Percentiles rank a stretch among this genome's conserved stretches.
Conservation (phyloP, 352 stramenopile genomes). For the Pythium rhizo-oryzae region DNA sequence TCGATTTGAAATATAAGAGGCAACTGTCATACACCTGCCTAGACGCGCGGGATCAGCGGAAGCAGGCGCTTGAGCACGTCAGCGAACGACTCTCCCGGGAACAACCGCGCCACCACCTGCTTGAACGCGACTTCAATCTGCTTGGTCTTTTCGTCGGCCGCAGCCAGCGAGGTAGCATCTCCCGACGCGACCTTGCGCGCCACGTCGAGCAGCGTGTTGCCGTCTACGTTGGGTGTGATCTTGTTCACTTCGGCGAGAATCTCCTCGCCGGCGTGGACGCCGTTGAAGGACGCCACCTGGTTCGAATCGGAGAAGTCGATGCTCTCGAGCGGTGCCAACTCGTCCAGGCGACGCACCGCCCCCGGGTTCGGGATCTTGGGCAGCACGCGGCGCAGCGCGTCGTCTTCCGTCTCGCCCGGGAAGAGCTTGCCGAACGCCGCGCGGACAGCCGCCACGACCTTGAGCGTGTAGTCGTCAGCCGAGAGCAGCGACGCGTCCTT, state of each 20-base stretch:
- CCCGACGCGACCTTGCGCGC: not conserved
- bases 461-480: no score
- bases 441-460: no score
- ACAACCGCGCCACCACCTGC: slow-evolving; percentile 14
- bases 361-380: no score
- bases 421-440: no score
- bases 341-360: no score
- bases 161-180: not conserved
- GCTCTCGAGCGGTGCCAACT: no score
- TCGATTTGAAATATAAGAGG: no score
- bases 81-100: slow-evolving; percentile 5
- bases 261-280: slow-evolving; percentile 12
- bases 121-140: slow-evolving; percentile 8
- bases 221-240: not conserved
- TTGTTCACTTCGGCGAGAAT: slow-evolving; percentile 18
- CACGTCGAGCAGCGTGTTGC: slow-evolving; percentile 7
- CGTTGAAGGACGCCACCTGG: slow-evolving; percentile 2
- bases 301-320: no score
- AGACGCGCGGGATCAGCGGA: not conserved
- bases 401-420: no score
- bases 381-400: no score
- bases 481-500: no score
- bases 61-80: slow-evolving; percentile 7
- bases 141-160: not conserved
- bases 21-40: no score